These are phyloP conservation scores for Ambrosia trifida DNA, from an alignment of 129 eudicot species.

Conservation along the genomic window DNA sequence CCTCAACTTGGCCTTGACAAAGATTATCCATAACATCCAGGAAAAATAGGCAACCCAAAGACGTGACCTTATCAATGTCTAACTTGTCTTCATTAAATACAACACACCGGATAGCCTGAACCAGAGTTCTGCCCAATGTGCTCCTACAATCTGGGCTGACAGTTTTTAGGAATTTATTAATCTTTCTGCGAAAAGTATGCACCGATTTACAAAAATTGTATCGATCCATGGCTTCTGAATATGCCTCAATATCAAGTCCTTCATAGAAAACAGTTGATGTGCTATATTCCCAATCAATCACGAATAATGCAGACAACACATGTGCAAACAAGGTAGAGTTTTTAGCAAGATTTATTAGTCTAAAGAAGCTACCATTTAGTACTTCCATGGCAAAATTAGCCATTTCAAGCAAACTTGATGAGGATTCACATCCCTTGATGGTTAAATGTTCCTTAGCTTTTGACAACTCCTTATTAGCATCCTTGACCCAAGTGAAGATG, in stretches of 20 bases:
- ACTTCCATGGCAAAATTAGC: constrained; percentile 75
- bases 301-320: constrained; percentile 54
- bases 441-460: constrained; percentile 26
- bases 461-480: constrained; percentile 38
- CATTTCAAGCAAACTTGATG: constrained; percentile 43
- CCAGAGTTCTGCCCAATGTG: constrained; percentile 43
- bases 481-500: constrained; percentile 53
- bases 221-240: no score
- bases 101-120: constrained; percentile 50
- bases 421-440: constrained; percentile 28
- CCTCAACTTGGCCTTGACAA: constrained; percentile 59
- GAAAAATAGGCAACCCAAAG: constrained; percentile 59
- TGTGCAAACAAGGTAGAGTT: constrained; percentile 50
- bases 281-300: no score
- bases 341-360: constrained; percentile 39
- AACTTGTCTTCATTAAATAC: no score
- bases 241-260: no score
- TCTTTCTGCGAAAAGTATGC: no score
- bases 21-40: constrained; percentile 56
- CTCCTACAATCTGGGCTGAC: no score
- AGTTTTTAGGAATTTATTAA: no score
- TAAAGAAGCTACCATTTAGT: constrained; percentile 56
- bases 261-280: no score
- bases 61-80: constrained; percentile 46
- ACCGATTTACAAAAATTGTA: no score